Evolutionary conservation across 148 eudicot species (phyloP).

Genomic region (Amaranthus cruentus): DNA sequence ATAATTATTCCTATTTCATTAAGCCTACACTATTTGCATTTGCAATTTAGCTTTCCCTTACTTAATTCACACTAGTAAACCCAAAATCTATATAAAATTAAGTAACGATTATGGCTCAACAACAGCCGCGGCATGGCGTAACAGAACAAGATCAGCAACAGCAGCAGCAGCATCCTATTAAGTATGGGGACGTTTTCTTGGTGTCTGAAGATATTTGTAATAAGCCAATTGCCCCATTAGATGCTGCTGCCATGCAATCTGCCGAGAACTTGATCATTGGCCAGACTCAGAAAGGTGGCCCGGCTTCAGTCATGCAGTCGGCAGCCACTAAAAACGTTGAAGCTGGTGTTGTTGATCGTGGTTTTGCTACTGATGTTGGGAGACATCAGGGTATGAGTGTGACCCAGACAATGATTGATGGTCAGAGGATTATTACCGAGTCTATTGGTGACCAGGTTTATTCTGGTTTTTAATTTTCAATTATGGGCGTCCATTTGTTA

Average conservation of each 20-base stretch:
- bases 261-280: conserved; percentile 50
- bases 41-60: too few relatives aligned
- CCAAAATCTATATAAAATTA: too few relatives aligned
- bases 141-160: background rate
- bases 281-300: conserved; percentile 38
- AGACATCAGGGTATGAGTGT: conserved; percentile 29
- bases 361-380: conserved; percentile 23
- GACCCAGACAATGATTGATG: conserved; percentile 26
- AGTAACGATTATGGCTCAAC: conserved; percentile 1
- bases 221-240: conserved; percentile 41
- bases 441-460: conserved; percentile 44
- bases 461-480: too few relatives aligned
- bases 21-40: too few relatives aligned
- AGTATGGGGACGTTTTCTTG: conserved; percentile 50
- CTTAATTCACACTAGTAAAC: too few relatives aligned
- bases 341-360: conserved; percentile 33
- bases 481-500: too few relatives aligned
- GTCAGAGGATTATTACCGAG: conserved; percentile 32
- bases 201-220: conserved; percentile 41
- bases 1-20: too few relatives aligned
- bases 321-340: conserved; percentile 46
- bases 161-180: conserved; percentile 22
- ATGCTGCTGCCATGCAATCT: conserved; percentile 54
- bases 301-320: conserved; percentile 53
- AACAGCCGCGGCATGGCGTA: background rate